Base-by-base conservation (phyloP, 2,329 filamentous ascomycete genomes). In the Aspergillus sp. region DNA sequence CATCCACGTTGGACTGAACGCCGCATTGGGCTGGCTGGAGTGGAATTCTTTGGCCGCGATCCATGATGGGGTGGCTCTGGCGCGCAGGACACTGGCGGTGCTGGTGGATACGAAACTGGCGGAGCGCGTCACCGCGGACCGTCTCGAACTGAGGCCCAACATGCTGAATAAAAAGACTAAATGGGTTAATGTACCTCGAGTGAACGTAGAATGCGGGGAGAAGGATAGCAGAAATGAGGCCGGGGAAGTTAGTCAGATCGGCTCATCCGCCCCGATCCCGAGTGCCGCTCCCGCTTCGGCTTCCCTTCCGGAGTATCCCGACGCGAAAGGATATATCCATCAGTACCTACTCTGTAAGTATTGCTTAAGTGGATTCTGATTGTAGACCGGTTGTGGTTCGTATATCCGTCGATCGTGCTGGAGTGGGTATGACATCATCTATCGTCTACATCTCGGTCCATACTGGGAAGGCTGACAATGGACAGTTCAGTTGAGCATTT, bases 1-100 rank as follows among this genome's bases (percentile, higher is more conserved):
- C 45, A 82, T 83, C 71, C 72, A 74, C 14, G 66, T 69, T 6
- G 69, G 68, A 21, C 63, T 63, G 38, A 59, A 66, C 5, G 57
- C 67, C 11, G 59, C 61, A 44, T 62, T 62, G 19, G 51, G 47
- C 13, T 56, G 58, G 25, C 64, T 68, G 29, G 60, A 55, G 48
- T 71, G 68, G 38, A 73, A 68, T 13, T 65, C 45, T 34, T 61
- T 58, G 6, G 10, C 32, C 20, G 53, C 45, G 23, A 53, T 52
- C 11, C 54, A 45, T 10, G 50, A 53, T n/a, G 49, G 34, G 23
- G 43, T 29, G 17, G 45, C 23, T n/a, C 44, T 52, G 13, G 49
- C 25, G 25, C 52, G 52, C 19, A 57, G 40, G 47, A 54, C 31
- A 17, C 31, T 44, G 38, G 49, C 49, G 36, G 52, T 53, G 40